Evolutionary conservation across 2,329 filamentous ascomycete genomes (phyloP), one percentile per base, ranked within the genome.

Genomic region (Diplodia intermedia): DNA sequence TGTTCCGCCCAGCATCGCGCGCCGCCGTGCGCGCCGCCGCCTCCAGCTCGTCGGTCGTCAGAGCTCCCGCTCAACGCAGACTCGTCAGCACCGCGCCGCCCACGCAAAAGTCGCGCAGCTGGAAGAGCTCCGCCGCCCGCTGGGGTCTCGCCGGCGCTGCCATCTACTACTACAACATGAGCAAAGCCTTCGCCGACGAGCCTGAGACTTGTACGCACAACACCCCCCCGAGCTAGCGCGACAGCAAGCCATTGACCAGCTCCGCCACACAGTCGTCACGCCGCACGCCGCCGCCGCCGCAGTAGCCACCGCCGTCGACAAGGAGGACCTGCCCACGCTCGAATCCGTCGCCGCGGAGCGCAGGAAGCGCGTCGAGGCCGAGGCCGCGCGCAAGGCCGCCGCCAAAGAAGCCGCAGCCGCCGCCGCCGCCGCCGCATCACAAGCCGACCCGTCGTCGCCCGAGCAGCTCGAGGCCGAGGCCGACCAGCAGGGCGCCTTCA

Each of bases 101-200:
- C 3, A 84, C 88, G 71, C 83, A 87, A 75, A 91, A 89, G 82
- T 88, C 88, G 74, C 84, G 92, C 78, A 91, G 89, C 77, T 97
- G 92, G 91, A 97, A 94, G 86, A 90, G 89, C 78, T 85, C 89
- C 63, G 85, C 85, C 4, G 78, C 87, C 74, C 87, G 94, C 82
- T 90, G 93, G 87, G 92, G 89, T 71, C 77, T 95, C 67, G 94
- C 92, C 0, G 85, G 84, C 69, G 92, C 86, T 23, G 89, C 90
- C 55, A 82, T 98, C 61, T 99, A 98, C 82, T 97, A 92, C 81
- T 99, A 98, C 80, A 97, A 93, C 83, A 97, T 93, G 8, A 94
- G 90, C 75, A 87, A 89, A 66, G 84, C 93, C 26, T 98, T 98
- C 79, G 91, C 93, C 18, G 92, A 97, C 74, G 90, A 96, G 79